phyloP scores from a whole-genome alignment of 208 protist genomes.

The Leishmania major region DNA sequence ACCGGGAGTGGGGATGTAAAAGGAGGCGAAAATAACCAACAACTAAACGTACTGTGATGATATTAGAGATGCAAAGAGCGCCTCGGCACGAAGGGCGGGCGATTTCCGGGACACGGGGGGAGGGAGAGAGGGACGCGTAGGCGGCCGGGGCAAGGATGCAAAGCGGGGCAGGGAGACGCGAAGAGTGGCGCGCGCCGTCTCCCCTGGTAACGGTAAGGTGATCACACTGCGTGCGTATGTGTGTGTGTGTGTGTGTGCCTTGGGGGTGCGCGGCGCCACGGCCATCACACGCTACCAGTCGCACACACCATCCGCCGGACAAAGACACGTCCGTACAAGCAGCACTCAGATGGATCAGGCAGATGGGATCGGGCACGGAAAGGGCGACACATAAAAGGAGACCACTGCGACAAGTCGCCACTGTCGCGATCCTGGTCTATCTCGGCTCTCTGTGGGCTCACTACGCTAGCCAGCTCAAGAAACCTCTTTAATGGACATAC shows the following conservation, averaged over 20 bases:
- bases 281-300: background rate
- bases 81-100: background rate
- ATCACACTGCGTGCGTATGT: background rate
- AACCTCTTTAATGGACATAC: background rate
- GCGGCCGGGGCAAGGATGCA: background rate
- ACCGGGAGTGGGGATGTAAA: background rate
- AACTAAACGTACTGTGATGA: conserved; percentile 2
- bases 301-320: background rate
- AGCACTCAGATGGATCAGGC: background rate
- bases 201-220: background rate
- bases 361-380: background rate
- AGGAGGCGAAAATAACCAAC: too few relatives aligned
- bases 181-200: background rate
- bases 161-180: background rate
- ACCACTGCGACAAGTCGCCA: background rate
- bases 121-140: background rate
- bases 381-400: background rate
- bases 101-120: background rate
- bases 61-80: background rate
- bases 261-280: too few relatives aligned
- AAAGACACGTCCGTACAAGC: background rate
- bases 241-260: too few relatives aligned
- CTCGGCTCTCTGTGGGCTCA: background rate
- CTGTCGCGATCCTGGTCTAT: background rate
- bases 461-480: background rate